Percentiles rank a stretch among this genome's conserved stretches.
These are phyloP conservation scores for Blastocystis sp. DNA, from an alignment of 352 stramenopile species.

Conservation along the genomic window DNA sequence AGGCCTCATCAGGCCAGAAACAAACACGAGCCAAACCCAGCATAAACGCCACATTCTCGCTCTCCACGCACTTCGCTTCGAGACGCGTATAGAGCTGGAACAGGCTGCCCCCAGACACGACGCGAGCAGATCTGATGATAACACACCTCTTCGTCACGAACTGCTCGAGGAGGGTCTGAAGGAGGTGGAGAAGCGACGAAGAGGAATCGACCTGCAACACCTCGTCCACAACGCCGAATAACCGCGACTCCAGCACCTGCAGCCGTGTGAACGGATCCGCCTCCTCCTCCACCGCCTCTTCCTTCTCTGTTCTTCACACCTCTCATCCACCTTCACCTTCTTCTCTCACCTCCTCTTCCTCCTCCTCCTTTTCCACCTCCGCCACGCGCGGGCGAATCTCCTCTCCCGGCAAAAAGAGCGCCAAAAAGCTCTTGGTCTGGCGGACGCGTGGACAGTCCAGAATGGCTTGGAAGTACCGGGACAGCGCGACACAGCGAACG, in stretches of 20 bases:
- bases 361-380: not conserved
- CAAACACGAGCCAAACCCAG: slow-evolving; percentile 14
- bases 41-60: slow-evolving; percentile 3
- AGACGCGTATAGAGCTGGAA: not conserved
- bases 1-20: slow-evolving; percentile 12
- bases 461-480: not conserved
- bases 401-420: slow-evolving; percentile 37
- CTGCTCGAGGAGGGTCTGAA: slow-evolving; percentile 24
- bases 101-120: slow-evolving; percentile 41
- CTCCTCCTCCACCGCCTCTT: slow-evolving; percentile 17
- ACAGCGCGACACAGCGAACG: slow-evolving; percentile 12
- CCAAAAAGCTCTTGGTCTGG: not conserved
- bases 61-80: not conserved
- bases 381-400: not conserved
- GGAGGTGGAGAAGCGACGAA: not conserved
- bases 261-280: not conserved
- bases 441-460: not conserved
- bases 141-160: not conserved
- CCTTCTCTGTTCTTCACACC: not conserved
- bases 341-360: not conserved
- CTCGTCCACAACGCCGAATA: slow-evolving; percentile 36
- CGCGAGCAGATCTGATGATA: not conserved
- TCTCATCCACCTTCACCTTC: not conserved
- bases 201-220: slow-evolving; percentile 18
- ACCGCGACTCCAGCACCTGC: slow-evolving; percentile 26